Conservation (phyloP, 176 grass and related monocot species). For the Oryza longistaminata region DNA sequence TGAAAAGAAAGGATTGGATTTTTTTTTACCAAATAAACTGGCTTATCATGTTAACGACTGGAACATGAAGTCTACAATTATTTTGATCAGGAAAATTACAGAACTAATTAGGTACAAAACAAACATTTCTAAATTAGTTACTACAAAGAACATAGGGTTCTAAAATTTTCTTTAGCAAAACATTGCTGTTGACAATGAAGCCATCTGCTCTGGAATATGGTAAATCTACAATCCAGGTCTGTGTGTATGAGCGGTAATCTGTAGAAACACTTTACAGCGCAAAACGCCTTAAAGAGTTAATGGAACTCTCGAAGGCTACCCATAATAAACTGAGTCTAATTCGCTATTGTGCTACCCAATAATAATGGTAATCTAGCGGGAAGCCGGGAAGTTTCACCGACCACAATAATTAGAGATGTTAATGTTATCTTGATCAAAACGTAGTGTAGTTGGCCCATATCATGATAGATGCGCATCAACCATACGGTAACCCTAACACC, state of each 20-base stretch:
- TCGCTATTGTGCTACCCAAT: not conserved
- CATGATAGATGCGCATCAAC: not conserved
- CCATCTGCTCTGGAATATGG: not conserved
- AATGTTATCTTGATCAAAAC: not conserved
- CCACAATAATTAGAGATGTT: not conserved
- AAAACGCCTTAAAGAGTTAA: not conserved
- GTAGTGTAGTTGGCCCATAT: not conserved
- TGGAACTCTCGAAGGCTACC: not conserved
- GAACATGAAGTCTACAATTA: not conserved
- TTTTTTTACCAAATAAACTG: not conserved
- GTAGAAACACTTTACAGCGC: not conserved
- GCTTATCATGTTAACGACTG: slow-evolving; percentile 4
- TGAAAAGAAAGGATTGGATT: slow-evolving; percentile 18
- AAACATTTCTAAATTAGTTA: not conserved
- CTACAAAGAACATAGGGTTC: not conserved
- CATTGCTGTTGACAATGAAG: not conserved
- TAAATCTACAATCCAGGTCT: not conserved
- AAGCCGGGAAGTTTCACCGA: not conserved
- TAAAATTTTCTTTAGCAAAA: not conserved
- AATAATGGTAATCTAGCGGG: not conserved
- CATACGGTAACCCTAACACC: not conserved
- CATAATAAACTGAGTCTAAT: not conserved
- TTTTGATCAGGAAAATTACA: not conserved
- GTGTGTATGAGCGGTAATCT: not conserved
- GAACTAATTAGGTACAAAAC: not conserved